Evolutionary conservation across 179 eudicot genomes (phyloP), one percentile per base, ranked within the genome.

Genomic region (Camellia oleifera): DNA sequence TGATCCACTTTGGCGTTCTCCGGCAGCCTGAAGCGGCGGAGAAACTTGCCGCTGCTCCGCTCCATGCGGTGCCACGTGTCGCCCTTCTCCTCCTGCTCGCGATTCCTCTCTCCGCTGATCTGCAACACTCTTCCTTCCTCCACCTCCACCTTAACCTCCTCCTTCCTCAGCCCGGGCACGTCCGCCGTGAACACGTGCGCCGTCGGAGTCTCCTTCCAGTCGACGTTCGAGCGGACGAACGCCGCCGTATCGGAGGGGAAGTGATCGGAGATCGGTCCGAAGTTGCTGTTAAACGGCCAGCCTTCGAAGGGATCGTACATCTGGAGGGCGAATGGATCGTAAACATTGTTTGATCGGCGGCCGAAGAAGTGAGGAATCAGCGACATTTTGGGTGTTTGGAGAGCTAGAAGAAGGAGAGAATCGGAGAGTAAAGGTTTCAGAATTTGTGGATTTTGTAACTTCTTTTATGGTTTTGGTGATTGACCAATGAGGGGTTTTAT

Each of bases 181-280:
- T 88, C 88, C 40, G 88, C 89, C 85, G 83, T 85, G 83, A 88
- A 85, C 32, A 85, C 80, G 82, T 88, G 91, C 0, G 88, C 88
- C 68, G 85, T 83, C 3, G 88, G 87, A 1, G 89, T 88, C 86
- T 88, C 91, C 81, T 77, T 80, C 91, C 91, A 88, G 88, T 88
- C 91, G 9, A 87, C 80, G 68, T 79, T 66, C 3, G 87, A 81
- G 67, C 62, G 72, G 2, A 82, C 82, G 53, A 87, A 82, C 4
- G 83, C 79, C 13, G 86, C 63, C n/a, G 81, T 81, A n/a, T 87
- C 87, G 0, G 60, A 61, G 11, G 78, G 68, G n/a, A 42, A 15
- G 1, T 62, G 69, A 15, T 74, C 77, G 17, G 53, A 58, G 15
- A 74, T 23, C 2, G 65, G 32, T 6, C 77, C 66, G 48, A 77